phyloP scores from a whole-genome alignment of 148 eudicot species.

The Heliamphora exappendiculata region DNA sequence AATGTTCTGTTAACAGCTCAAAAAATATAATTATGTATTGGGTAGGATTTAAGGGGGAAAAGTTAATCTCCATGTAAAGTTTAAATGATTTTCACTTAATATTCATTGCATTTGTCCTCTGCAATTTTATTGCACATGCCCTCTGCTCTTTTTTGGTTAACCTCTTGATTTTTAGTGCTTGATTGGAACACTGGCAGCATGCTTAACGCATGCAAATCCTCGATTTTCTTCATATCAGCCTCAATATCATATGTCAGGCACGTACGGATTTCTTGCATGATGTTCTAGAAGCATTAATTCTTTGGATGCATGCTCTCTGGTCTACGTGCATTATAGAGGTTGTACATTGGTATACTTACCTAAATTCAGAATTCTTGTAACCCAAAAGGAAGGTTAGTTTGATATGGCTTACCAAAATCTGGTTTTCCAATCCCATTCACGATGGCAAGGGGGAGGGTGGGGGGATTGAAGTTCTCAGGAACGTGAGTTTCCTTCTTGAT shows the following conservation, averaged over 20 bases:
- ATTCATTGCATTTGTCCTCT: neutral
- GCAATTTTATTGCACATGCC: neutral
- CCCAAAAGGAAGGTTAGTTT: neutral
- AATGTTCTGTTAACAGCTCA: slow-evolving; percentile 17
- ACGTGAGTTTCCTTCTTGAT: neutral
- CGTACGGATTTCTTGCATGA: neutral
- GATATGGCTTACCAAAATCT: neutral
- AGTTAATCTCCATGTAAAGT: neutral
- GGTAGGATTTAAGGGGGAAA: neutral
- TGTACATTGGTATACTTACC: neutral
- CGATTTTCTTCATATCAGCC: neutral
- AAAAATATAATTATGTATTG: neutral
- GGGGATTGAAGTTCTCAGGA: too few relatives aligned
- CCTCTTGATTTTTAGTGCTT: neutral
- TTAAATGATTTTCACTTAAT: neutral
- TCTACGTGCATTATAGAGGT: neutral
- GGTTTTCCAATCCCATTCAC: neutral
- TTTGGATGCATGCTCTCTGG: neutral
- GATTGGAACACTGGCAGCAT: too few relatives aligned
- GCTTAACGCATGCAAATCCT: too few relatives aligned
- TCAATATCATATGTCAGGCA: neutral
- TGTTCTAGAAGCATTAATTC: neutral
- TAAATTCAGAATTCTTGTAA: neutral
- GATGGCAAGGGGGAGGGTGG: neutral
- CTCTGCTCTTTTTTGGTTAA: neutral